Base-by-base conservation (phyloP, 2,329 filamentous ascomycete species). In the Cytospora piceae region DNA sequence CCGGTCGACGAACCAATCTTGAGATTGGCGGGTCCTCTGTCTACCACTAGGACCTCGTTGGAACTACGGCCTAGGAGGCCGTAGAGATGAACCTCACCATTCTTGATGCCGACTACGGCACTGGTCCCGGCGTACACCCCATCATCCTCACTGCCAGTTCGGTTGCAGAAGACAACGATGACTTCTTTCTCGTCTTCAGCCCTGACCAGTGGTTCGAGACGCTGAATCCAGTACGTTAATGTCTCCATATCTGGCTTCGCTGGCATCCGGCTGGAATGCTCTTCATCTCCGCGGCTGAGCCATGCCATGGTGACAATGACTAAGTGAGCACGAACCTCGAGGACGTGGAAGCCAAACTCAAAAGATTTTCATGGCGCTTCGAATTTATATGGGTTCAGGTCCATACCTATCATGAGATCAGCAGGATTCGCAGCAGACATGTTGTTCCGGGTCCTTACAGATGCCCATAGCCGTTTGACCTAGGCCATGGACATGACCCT, bases 241-340 rank as follows among this genome's bases (percentile, higher is more conserved):
- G 87, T 90, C 46, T 87, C 84, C 74, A 87, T 79, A 70, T 90
- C 87, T 1, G 87, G 85, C 60, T 80, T 78, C 4, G 75, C 69
- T 0, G 79, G 80, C 68, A 59, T 74, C 58, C 59, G 78, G 72
- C 70, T 83, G 73, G 73, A 82, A 62, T 65, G 71, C 66, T 75
- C 81, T 73, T 75, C 83, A 70, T n/a, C n/a, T n/a, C n/a, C 70
- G 79, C 60, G 87, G n/a, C n/a, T 89, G 27, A 89, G 76, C 88
- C 87, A 94, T 0, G 92, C 90, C 91, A 94, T 94, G 9, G 85
- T 87, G 0, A 94, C 71, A 32, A 93, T 85, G 2, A 92, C 87
- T 0, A 94, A 69, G 17, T 87, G 85, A 0, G 89, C 84, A 0
- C 81, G 72, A 0, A 78, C 77, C 1, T 85, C 76, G 0, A 92